Evolutionary conservation across 306 rosid genomes (phyloP).

Genomic region (Cucumis hystrix): DNA sequence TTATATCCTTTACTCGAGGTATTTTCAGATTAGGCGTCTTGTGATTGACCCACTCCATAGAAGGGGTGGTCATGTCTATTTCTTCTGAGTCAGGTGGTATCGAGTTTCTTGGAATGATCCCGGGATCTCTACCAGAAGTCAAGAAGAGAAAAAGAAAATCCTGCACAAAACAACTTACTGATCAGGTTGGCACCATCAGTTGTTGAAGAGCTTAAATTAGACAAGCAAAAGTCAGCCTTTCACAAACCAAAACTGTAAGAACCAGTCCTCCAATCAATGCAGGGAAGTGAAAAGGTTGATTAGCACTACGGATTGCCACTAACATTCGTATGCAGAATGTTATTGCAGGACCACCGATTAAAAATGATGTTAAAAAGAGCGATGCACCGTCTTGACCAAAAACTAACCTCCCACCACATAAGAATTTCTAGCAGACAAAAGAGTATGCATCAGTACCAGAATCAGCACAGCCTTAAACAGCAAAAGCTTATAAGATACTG

Average conservation of each 20-base stretch:
- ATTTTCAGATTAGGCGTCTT: constrained; percentile 33
- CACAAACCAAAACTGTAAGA: constrained; percentile 83
- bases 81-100: constrained; percentile 50
- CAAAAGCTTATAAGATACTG: not conserved
- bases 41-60: constrained; percentile 54
- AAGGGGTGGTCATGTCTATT: constrained; percentile 16
- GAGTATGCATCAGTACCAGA: not conserved
- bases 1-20: constrained; percentile 59
- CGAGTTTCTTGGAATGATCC: constrained; percentile 69
- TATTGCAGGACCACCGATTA: constrained; percentile 81
- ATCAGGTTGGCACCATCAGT: constrained; percentile 3
- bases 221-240: constrained; percentile 14
- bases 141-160: constrained; percentile 63
- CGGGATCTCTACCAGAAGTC: constrained; percentile 92
- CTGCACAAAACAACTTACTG: constrained; percentile 31
- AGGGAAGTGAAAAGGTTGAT: constrained; percentile 24
- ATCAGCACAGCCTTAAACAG: not conserved
- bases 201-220: constrained; percentile 2
- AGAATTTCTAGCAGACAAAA: constrained; percentile 55
- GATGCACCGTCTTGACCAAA: constrained; percentile 75
- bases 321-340: constrained; percentile 65
- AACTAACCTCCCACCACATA: constrained; percentile 72
- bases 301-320: constrained; percentile 16
- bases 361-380: constrained; percentile 43
- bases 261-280: constrained; percentile 42